Conservation (phyloP, 352 stramenopile genomes). For the Albugo laibachii region DNA sequence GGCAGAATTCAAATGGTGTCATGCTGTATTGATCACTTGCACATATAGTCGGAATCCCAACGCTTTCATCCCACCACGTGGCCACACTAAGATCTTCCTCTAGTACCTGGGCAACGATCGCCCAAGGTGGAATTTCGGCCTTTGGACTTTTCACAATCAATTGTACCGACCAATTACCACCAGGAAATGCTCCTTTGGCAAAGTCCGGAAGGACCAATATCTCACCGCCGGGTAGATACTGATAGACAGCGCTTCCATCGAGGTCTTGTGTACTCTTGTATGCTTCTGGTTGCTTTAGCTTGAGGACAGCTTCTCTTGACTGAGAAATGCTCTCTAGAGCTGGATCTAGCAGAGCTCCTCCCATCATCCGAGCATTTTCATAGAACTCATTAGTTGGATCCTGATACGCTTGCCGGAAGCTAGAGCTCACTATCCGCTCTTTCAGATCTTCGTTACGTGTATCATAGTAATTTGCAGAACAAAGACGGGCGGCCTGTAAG, state of each 20-base stretch:
- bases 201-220: constrained; percentile 13
- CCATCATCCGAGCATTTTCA: too few relatives aligned
- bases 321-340: too few relatives aligned
- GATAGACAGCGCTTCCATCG: constrained; percentile 21
- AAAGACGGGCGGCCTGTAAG: constrained; percentile 36
- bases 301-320: background rate
- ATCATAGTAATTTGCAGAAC: constrained; percentile 45
- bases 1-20: constrained; percentile 28
- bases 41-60: constrained; percentile 51
- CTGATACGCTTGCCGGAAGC: too few relatives aligned
- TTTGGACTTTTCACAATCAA: constrained; percentile 38
- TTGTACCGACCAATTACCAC: constrained; percentile 7
- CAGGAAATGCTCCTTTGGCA: constrained; percentile 11
- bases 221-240: constrained; percentile 20
- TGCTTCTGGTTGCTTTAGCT: constrained; percentile 16
- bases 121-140: constrained; percentile 37
- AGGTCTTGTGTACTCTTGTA: constrained; percentile 16
- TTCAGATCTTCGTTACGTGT: background rate
- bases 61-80: constrained; percentile 58
- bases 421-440: too few relatives aligned
- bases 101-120: constrained; percentile 27
- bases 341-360: too few relatives aligned
- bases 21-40: constrained; percentile 32
- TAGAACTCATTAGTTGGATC: too few relatives aligned
- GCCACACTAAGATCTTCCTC: constrained; percentile 50